Evolutionary conservation across 2,329 filamentous ascomycete genomes (phyloP), one percentile per base, ranked within the genome.

Genomic region (Colletotrichum coccodes): DNA sequence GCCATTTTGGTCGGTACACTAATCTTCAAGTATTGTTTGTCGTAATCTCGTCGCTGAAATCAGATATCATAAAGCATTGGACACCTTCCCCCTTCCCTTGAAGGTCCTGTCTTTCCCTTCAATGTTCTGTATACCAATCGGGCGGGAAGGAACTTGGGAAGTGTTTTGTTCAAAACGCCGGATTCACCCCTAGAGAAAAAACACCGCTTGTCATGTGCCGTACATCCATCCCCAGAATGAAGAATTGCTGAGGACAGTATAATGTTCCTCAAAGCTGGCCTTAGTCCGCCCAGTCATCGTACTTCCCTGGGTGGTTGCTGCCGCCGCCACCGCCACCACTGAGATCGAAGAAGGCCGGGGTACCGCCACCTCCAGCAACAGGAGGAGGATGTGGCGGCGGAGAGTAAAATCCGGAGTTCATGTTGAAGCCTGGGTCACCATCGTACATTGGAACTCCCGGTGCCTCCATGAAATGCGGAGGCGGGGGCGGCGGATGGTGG

Each of bases 21-120:
- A 16, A 12, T 9, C 18, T 61, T n/a, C 14, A 5, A 12, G 42
- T 9, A 9, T 46, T 5, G 12, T 26, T 14, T 54, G n/a, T 36
- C 38, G 30, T 34, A 6, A 40, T 42, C 23, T 54, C 40, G 42
- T 42, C 42, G 30, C 18, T 32, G 18, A 26, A 38, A 32, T 16
- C 38, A 44, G 23, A 3, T 34, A 36, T 42, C 26, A 30, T 59
- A 42, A 59, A 16, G 57, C 40, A 26, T 54, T 34, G 42, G 6
- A 30, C 28, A 44, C 40, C 42, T 46, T 18, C 12, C 28, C 61
- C 34, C 21, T 30, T 26, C 36, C 28, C 14, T 5, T 40, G 64
- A 64, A 70, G 68, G 68, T 70, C 30, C 68, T 70, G 68, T 68
- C 21, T 36, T 49, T 68, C 68, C 68, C 68, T 68, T 63, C 59